Conservation (phyloP, 495 filamentous ascomycete species). For the Xylaria telfairii region DNA sequence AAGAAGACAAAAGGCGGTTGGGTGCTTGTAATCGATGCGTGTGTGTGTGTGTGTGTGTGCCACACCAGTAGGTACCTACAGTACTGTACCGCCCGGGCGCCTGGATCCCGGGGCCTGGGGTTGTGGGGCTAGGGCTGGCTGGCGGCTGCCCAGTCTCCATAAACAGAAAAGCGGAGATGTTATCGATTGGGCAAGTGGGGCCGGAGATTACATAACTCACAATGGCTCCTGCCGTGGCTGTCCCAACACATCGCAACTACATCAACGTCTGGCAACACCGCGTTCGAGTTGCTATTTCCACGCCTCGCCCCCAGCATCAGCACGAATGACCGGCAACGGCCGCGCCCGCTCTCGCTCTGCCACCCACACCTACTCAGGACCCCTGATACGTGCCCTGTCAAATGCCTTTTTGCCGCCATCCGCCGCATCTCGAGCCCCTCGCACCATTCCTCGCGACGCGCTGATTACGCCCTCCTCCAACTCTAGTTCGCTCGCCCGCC, state of each 20-base stretch:
- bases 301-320: background rate
- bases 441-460: constrained; percentile 44
- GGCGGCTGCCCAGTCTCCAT: constrained; percentile 6
- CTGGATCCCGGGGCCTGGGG: background rate
- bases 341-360: background rate
- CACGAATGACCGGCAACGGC: constrained; percentile 24
- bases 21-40: too few relatives aligned
- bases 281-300: constrained; percentile 14
- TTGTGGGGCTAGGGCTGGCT: background rate
- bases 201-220: constrained; percentile 28
- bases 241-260: constrained; percentile 28
- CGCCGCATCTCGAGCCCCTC: constrained; percentile 37
- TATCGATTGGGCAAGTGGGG: constrained; percentile 28
- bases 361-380: background rate
- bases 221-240: constrained; percentile 16
- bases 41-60: too few relatives aligned
- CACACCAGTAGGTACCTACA: too few relatives aligned
- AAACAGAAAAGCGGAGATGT: constrained; percentile 17
- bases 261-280: constrained; percentile 27
- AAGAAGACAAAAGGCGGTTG: background rate
- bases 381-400: constrained; percentile 31
- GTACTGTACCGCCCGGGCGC: background rate
- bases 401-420: constrained; percentile 41
- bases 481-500: constrained; percentile 35
- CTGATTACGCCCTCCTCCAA: constrained; percentile 32